Conservation (phyloP, 2,329 filamentous ascomycete species). For the Pezicula carpinea region DNA sequence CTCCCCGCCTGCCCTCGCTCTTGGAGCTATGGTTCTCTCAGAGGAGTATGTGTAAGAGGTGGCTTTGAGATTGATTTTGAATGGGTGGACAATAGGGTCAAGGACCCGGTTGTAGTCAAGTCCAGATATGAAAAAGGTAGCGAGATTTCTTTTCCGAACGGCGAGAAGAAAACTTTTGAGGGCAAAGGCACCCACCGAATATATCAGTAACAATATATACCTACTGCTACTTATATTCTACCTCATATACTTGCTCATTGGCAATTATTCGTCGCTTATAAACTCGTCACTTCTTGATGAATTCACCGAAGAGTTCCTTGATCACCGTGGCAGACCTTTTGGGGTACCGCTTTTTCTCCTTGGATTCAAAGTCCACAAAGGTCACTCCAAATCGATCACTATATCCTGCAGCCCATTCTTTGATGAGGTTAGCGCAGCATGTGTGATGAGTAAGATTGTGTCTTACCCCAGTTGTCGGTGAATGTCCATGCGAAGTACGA, state of each 20-base stretch:
- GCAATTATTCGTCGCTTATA: neutral
- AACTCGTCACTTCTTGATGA: constrained; percentile 52
- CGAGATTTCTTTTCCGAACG: constrained; percentile 9
- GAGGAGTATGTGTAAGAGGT: constrained; percentile 30
- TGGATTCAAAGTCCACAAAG: constrained; percentile 68
- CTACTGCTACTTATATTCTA: neutral
- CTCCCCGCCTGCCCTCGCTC: constrained; percentile 33
- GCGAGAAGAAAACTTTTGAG: constrained; percentile 2
- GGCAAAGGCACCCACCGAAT: constrained; percentile 8
- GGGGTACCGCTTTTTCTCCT: constrained; percentile 71
- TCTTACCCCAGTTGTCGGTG: constrained; percentile 49
- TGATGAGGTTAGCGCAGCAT: neutral
- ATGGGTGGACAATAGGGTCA: constrained; percentile 28
- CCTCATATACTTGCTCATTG: neutral
- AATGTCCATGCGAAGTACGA: constrained; percentile 85
- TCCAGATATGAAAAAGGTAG: constrained; percentile 5
- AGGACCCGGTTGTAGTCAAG: constrained; percentile 12
- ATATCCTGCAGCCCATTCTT: constrained; percentile 64
- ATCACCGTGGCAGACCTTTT: constrained; percentile 78
- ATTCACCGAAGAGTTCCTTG: constrained; percentile 62
- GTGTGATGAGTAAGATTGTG: neutral
- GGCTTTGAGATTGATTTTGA: constrained; percentile 33
- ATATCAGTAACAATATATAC: constrained; percentile 1
- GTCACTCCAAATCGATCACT: constrained; percentile 79
- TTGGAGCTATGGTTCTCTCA: constrained; percentile 32